Evolutionary conservation across 495 filamentous ascomycete genomes (phyloP), one percentile per base, ranked within the genome.

Genomic region (Margaritispora aquatica): DNA sequence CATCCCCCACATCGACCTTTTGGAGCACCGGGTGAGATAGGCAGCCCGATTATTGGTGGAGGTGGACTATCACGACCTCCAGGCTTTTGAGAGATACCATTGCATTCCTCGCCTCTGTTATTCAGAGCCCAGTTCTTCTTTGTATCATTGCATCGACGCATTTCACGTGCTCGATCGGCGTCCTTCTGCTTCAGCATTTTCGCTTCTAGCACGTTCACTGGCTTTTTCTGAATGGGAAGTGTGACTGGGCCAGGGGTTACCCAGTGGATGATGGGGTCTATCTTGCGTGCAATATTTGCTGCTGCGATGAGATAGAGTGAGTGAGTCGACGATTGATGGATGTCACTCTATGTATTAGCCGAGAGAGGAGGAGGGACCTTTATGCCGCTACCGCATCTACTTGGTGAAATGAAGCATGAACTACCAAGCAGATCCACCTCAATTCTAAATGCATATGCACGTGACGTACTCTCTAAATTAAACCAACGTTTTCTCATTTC

Each of bases 11-110:
- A 68, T 29, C 70, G 75, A 38, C 73, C 67, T 22, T 67, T 81
- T 2, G 76, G 77, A 15, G 73, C 75, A 24, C 76, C 80, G n/a
- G 75, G 80, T n/a, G 74, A 84, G 60, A 79, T 83, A 50, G 76
- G 80, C 21, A 79, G 75, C 59, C 75, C 75, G 11, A 66, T 74
- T 76, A 81, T 82, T 76, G 90, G 68, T 26, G 44, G 55, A 20
- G 57, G 54, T 13, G 57, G 55, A 31, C 50, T 59, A 13, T 52
- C 58, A 15, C 59, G 65, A 34, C 62, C 65, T 27, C 62, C 62
- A 1, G 64, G 61, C 52, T 64, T 67, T 49, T 67, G 60, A 59
- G 15, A 20, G 22, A 23, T 31, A 22, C 23, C 26, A 19, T 31
- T 24, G 23, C 26, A 27, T 23, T 57, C 27, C 47, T 54, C 47